These are phyloP conservation scores for Croton laevigatus DNA, from an alignment of 441 rosid species.

Conservation along the genomic window DNA sequence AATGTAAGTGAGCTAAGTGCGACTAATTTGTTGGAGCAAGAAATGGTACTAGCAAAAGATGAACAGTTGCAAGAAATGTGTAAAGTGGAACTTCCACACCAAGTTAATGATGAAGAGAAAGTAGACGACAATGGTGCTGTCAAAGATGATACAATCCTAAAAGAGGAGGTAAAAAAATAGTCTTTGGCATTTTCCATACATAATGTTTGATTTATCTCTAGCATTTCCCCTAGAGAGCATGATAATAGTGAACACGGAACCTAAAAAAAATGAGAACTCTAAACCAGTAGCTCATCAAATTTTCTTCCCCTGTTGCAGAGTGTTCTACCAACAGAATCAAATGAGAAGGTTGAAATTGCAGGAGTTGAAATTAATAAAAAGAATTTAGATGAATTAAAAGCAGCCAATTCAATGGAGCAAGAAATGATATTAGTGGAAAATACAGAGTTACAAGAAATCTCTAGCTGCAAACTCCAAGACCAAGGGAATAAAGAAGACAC, in stretches of 20 bases:
- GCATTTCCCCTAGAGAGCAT: not conserved
- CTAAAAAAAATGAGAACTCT: not conserved
- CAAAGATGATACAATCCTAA: slow-evolving; percentile 8
- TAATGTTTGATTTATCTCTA: not conserved
- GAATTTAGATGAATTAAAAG: slow-evolving; percentile 18
- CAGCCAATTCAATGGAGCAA: slow-evolving; percentile 13
- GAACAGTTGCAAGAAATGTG: slow-evolving; percentile 18
- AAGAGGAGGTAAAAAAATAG: slow-evolving; percentile 23
- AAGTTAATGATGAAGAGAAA: slow-evolving; percentile 22
- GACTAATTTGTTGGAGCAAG: slow-evolving; percentile 6
- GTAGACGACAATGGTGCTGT: not conserved
- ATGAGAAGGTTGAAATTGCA: slow-evolving; percentile 12
- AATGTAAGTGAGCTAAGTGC: slow-evolving; percentile 21
- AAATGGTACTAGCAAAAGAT: slow-evolving; percentile 2
- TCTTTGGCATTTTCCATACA: slow-evolving; percentile 22
- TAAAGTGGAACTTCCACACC: slow-evolving; percentile 25
- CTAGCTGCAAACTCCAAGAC: slow-evolving; percentile 27
- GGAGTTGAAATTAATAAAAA: slow-evolving; percentile 17
- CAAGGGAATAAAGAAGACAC: slow-evolving; percentile 21
- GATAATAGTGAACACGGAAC: not conserved
- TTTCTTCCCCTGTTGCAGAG: slow-evolving; percentile 12
- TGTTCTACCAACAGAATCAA: slow-evolving; percentile 17
- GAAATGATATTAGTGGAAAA: slow-evolving; percentile 17
- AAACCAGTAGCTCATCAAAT: slow-evolving; percentile 5
- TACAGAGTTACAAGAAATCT: slow-evolving; percentile 12